Evolutionary conservation across 352 stramenopile genomes (phyloP).

Genomic region (Thalassiosira sp.): DNA sequence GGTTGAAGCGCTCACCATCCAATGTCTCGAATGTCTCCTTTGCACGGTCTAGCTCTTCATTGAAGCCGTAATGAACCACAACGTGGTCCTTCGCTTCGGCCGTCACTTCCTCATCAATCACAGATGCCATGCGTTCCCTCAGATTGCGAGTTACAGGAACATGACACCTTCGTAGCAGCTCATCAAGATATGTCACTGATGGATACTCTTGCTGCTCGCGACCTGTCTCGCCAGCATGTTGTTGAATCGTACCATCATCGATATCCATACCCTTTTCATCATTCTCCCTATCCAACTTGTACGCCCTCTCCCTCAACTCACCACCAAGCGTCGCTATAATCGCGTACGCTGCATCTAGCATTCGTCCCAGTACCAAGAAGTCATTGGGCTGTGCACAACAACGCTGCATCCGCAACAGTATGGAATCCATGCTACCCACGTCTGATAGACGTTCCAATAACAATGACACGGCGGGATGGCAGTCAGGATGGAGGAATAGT

Average conservation of each 20-base stretch:
- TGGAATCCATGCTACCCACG: conserved; percentile 68
- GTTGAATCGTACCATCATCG: neutral
- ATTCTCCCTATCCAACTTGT: conserved; percentile 33
- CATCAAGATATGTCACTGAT: conserved; percentile 49
- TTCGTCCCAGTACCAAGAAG: conserved; percentile 63
- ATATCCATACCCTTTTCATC: conserved; percentile 1
- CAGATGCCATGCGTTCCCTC: conserved; percentile 58
- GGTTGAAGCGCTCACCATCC: no score
- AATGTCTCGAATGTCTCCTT: conserved; percentile 78
- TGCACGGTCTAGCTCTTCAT: conserved; percentile 76
- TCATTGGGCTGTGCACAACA: conserved; percentile 70
- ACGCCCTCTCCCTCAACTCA: conserved; percentile 50
- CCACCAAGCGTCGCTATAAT: conserved; percentile 63
- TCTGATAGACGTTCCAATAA: conserved; percentile 58
- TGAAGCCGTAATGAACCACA: conserved; percentile 73
- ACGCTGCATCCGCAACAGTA: conserved; percentile 76
- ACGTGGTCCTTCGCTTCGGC: conserved; percentile 61
- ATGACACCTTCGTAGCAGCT: conserved; percentile 57
- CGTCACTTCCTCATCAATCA: conserved; percentile 76
- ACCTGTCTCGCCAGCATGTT: neutral
- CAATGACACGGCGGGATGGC: conserved; percentile 33
- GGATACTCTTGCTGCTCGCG: conserved; percentile 13
- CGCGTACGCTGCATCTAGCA: conserved; percentile 58
- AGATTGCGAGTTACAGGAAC: conserved; percentile 50
- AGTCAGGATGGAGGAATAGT: conserved; percentile 65